Evolutionary conservation across 108 stramenopile genomes (phyloP).

Genomic region (Epithemia pelagica): DNA sequence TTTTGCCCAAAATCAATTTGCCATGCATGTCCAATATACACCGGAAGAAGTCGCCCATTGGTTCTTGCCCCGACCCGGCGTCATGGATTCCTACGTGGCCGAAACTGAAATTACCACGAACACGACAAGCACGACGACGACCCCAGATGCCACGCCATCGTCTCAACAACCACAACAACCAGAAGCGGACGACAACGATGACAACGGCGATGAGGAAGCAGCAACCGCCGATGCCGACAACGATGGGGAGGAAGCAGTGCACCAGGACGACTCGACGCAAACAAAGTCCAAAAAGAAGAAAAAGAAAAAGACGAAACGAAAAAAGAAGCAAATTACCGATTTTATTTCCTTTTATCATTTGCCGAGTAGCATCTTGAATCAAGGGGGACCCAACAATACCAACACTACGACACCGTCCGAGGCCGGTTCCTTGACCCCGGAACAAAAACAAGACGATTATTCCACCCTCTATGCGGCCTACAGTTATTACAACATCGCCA

Average conservation of each 20-base stretch:
- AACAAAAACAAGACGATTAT: conserved; percentile 41
- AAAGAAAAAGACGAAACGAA: not conserved
- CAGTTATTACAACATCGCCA: conserved; percentile 97
- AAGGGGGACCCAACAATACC: conserved; percentile 7
- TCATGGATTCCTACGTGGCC: conserved; percentile 89
- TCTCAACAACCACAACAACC: not conserved
- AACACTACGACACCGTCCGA: not conserved
- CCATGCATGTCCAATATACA: conserved; percentile 69
- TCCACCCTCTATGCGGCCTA: conserved; percentile 86
- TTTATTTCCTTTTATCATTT: conserved; percentile 93
- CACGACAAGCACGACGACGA: not conserved
- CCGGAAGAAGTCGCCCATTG: conserved; percentile 92
- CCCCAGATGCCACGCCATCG: too few relatives aligned
- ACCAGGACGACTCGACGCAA: not conserved
- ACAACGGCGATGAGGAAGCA: conserved; percentile 3
- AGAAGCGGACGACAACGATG: conserved; percentile 50
- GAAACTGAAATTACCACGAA: conserved; percentile 21
- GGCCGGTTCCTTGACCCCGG: not conserved
- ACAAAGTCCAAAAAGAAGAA: not conserved
- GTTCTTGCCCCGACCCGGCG: conserved; percentile 87
- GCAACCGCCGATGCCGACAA: not conserved
- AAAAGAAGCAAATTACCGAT: conserved; percentile 57
- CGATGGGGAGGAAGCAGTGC: not conserved
- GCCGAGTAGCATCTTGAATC: conserved; percentile 80
- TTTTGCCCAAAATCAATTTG: conserved; percentile 73